A percentile compares a stretch with the other conserved stretches of the same genome.
Evolutionary conservation across 2,329 filamentous ascomycete species (phyloP).

Genomic region (Botrytis pseudocinerea): DNA sequence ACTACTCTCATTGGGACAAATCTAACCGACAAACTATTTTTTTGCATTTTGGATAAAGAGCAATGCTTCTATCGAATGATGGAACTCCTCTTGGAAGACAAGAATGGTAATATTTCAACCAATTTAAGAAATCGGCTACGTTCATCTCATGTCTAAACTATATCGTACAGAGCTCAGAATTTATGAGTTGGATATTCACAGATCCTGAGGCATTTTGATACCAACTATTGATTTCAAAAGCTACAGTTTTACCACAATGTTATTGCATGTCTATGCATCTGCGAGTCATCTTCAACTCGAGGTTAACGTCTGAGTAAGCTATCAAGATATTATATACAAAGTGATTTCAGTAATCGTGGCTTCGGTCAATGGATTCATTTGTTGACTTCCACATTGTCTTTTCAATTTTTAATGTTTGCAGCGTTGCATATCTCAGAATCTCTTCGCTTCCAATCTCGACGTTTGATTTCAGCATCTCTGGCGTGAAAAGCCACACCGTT

Average conservation of each 20-base stretch:
- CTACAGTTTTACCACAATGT: not conserved
- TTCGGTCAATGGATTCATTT: not conserved
- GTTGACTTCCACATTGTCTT: not conserved
- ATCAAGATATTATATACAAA: not conserved
- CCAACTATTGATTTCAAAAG: not conserved
- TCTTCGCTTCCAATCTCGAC: not conserved
- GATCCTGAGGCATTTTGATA: fast-evolving
- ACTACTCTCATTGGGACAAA: too few relatives aligned
- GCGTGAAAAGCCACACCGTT: not conserved
- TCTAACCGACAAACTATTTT: too few relatives aligned
- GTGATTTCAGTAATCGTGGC: not conserved
- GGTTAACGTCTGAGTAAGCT: not conserved
- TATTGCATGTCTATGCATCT: not conserved
- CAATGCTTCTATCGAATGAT: too few relatives aligned
- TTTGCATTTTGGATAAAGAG: too few relatives aligned
- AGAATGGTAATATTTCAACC: too few relatives aligned
- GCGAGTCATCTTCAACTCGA: not conserved
- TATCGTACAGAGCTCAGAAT: fast-evolving
- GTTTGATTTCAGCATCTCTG: not conserved
- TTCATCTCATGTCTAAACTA: too few relatives aligned
- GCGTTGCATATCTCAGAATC: not conserved
- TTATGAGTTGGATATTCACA: not conserved
- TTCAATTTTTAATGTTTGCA: not conserved
- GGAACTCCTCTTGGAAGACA: too few relatives aligned
- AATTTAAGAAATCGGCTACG: too few relatives aligned